Evolutionary conservation across 257 asterid genomes (phyloP).

Genomic region (Solanum ahanhuiri): DNA sequence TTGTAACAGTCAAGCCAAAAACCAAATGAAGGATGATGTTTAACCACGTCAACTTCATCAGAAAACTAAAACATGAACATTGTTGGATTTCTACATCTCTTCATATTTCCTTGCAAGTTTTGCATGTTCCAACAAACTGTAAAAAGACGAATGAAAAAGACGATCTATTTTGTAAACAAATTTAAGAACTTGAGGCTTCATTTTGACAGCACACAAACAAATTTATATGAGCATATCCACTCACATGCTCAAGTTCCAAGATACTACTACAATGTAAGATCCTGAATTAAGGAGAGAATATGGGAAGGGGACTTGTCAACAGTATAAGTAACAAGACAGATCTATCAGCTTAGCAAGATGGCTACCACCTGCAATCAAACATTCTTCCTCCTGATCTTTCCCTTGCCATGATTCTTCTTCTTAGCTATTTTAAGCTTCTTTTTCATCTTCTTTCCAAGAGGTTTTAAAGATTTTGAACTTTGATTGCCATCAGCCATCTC

Average conservation of each 20-base stretch:
- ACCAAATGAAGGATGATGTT: too few relatives aligned
- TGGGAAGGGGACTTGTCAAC: neutral
- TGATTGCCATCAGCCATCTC: constrained; percentile 35
- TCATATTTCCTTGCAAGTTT: too few relatives aligned
- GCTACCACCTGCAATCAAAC: constrained; percentile 11
- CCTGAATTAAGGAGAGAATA: neutral
- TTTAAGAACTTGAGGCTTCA: neutral
- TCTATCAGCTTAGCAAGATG: neutral
- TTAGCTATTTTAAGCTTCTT: constrained; percentile 68
- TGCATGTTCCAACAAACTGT: neutral
- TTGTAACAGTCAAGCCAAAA: too few relatives aligned
- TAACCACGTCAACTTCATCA: too few relatives aligned
- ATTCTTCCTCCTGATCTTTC: constrained; percentile 65
- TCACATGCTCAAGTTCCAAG: neutral
- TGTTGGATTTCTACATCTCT: too few relatives aligned
- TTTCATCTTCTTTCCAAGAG: constrained; percentile 79
- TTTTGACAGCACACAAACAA: neutral
- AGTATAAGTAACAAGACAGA: neutral
- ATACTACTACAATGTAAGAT: neutral
- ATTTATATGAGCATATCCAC: neutral
- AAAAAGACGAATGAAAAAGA: neutral
- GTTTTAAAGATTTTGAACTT: constrained; percentile 38
- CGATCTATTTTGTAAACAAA: neutral
- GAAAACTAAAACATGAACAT: too few relatives aligned
- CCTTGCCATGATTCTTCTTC: constrained; percentile 54